These are phyloP conservation scores for Linanthus parryae DNA, from an alignment of 148 eudicot species.

Conservation along the genomic window DNA sequence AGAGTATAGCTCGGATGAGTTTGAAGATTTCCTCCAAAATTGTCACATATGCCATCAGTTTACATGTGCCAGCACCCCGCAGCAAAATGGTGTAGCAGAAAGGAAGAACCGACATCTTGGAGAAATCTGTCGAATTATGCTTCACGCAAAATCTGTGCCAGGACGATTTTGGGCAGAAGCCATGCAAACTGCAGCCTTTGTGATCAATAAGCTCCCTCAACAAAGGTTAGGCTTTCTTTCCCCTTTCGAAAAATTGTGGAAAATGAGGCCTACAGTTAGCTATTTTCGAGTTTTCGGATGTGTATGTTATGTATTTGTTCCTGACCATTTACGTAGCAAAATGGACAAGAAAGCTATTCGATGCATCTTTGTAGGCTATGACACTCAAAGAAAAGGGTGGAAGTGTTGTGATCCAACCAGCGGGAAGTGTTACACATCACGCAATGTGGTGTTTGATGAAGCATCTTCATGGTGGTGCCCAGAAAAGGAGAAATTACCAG, in stretches of 20 bases:
- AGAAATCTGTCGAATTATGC: slow-evolving; percentile 7
- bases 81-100: slow-evolving; percentile 9
- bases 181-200: slow-evolving; percentile 12
- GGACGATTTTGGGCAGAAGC: slow-evolving; percentile 9
- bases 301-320: slow-evolving; percentile 11
- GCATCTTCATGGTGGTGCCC: slow-evolving; percentile 15
- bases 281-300: slow-evolving; percentile 16
- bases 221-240: slow-evolving; percentile 4
- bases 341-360: slow-evolving; percentile 11
- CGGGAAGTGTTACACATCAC: slow-evolving; percentile 1
- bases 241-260: slow-evolving; percentile 17
- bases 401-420: slow-evolving; percentile 13
- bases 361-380: slow-evolving; percentile 13
- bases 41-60: not conserved
- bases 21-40: not conserved
- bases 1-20: slow-evolving; percentile 9
- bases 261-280: not conserved
- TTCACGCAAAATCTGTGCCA: slow-evolving; percentile 16
- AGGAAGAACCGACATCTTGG: not conserved
- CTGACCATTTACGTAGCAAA: slow-evolving; percentile 7
- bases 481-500: not conserved
- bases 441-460: slow-evolving; percentile 15
- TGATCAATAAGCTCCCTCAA: slow-evolving; percentile 18
- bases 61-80: slow-evolving; percentile 6
- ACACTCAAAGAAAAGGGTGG: slow-evolving; percentile 17